These are phyloP conservation scores for Aspergillus tamarii DNA, from an alignment of 2,329 filamentous ascomycete genomes.

Conservation along the genomic window DNA sequence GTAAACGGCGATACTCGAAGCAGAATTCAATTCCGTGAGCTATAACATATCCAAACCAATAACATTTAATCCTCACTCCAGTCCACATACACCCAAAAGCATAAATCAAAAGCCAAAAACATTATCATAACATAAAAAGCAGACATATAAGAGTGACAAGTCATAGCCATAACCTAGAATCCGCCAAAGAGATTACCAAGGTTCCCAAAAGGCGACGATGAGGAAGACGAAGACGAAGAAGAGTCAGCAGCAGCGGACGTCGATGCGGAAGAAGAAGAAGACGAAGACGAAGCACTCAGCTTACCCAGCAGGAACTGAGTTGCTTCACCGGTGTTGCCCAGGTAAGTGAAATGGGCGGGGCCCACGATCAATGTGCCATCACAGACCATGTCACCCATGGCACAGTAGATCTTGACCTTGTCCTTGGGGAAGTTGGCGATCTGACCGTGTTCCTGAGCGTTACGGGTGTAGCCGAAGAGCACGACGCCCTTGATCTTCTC, in stretches of 20 bases:
- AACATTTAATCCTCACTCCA: background rate
- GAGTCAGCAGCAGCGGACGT: background rate
- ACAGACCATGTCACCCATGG: constrained; percentile 54
- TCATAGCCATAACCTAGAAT: background rate
- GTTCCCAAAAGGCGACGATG: background rate
- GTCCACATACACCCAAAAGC: background rate
- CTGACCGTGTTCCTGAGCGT: constrained; percentile 41
- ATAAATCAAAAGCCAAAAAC: background rate
- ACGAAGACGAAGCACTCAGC: background rate
- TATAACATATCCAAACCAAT: background rate
- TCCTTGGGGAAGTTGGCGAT: constrained; percentile 46
- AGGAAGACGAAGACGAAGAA: background rate
- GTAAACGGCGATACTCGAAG: background rate
- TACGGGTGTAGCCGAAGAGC: constrained; percentile 50
- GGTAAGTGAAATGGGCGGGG: constrained; percentile 44
- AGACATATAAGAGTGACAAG: no score
- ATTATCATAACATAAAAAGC: background rate
- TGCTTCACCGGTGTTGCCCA: constrained; percentile 33
- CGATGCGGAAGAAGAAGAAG: background rate
- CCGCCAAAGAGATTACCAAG: background rate
- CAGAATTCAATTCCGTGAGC: background rate
- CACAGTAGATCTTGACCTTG: constrained; percentile 53
- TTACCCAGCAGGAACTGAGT: constrained; percentile 30
- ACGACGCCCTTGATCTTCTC: constrained; percentile 44
- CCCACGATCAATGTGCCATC: constrained; percentile 47